A percentile compares a stretch with the other conserved stretches of the same genome.
Evolutionary conservation across 352 stramenopile species (phyloP).

Genomic region (Globisporangium megalacanthum): DNA sequence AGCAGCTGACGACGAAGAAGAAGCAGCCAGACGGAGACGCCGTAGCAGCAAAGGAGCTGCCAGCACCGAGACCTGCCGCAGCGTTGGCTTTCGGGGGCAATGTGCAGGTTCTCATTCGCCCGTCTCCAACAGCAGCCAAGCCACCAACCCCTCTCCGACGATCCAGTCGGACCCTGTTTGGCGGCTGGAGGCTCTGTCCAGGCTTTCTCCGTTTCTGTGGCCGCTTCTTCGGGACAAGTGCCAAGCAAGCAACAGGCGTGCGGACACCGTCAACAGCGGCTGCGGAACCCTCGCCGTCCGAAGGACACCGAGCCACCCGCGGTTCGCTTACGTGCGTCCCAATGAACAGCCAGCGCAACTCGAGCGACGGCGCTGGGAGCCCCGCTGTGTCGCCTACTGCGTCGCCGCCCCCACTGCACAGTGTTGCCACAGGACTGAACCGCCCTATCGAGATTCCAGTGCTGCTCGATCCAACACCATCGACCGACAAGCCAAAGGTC

Average conservation of each 20-base stretch:
- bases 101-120: conserved; percentile 2
- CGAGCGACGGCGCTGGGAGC: conserved; percentile 9
- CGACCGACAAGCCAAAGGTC: conserved; percentile 21
- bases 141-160: neutral
- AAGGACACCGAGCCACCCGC: neutral
- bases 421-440: neutral
- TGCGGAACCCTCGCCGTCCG: neutral
- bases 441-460: neutral
- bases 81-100: neutral
- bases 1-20: conserved; percentile 26
- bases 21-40: neutral
- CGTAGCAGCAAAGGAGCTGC: neutral
- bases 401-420: neutral
- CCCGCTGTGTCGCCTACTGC: conserved; percentile 2
- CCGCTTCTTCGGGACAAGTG: conserved; percentile 40
- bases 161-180: conserved; percentile 7
- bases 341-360: conserved; percentile 12
- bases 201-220: conserved; percentile 68
- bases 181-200: conserved; percentile 53
- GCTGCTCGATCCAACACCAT: conserved; percentile 1
- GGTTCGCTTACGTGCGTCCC: conserved; percentile 8
- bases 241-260: conserved; percentile 1
- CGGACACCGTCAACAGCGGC: conserved; percentile 1
- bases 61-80: neutral
- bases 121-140: neutral